Evolutionary conservation across 805 yeast species (phyloP), one percentile per base, ranked within the genome.

Genomic region (Yarrowia yakushimensis): DNA sequence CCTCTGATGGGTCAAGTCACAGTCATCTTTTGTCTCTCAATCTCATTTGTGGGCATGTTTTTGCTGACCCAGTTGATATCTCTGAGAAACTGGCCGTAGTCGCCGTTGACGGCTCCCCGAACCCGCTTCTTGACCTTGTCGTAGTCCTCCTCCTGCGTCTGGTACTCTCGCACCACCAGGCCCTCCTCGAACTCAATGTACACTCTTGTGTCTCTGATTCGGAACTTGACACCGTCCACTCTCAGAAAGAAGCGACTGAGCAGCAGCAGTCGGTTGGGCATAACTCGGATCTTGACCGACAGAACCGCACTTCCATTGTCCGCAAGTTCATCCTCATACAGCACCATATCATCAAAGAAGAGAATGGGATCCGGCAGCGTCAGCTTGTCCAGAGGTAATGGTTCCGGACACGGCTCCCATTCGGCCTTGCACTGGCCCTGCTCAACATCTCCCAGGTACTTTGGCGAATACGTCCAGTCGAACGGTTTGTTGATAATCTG

Each of bases 401-500:
- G 69, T 13, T 68, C 68, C 7, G 73, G 75, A 22, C 73, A 67
- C 33, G 71, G 71, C 37, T 72, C 74, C 34, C 66, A 67, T n/a
- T 66, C 65, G 43, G 68, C 57, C 9, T 64, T 69, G 64, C 45
- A 41, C 1, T 43, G 22, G 41, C 57, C 61, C 68, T 69, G 55
- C 4, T 77, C 62, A 59, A 64, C 67, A 30, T 64, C 64, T 0
- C 98, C 99, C 64, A 78, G 79, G 72, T 93, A 94, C 50, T 78
- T 74, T 0, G 96, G 85, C 0, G 97, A 82, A 72, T 94, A 94
- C 0, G 99, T 93, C 99, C 99, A 94, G 76, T 94, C 99, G 71
- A 84, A 94, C 1, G 97, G 94, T 68, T 87, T 87, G 57, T 86
- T 83, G 34, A 87, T 82, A 48, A 87, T 82, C 70, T 79, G 73